phyloP scores from a whole-genome alignment of 2,329 filamentous ascomycete species.

The Calonectria hawksworthii region DNA sequence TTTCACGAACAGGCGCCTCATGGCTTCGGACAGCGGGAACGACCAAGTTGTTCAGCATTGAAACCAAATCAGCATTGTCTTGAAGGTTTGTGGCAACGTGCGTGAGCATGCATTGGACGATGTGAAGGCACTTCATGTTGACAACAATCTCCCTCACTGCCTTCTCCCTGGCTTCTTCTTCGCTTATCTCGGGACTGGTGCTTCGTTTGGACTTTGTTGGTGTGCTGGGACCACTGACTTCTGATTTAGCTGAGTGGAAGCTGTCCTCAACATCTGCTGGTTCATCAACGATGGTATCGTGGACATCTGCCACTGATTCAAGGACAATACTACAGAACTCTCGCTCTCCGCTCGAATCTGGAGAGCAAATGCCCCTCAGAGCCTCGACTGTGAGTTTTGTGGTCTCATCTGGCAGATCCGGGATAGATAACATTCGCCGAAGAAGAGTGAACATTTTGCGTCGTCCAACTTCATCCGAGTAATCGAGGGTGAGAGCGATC shows the following conservation, averaged over 20 bases:
- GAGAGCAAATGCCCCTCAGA: slow-evolving; percentile 85
- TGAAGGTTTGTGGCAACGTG: slow-evolving; percentile 92
- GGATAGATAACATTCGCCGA: slow-evolving; percentile 85
- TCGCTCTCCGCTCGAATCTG: slow-evolving; percentile 79
- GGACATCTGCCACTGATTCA: slow-evolving; percentile 95
- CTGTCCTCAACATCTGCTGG: slow-evolving; percentile 73
- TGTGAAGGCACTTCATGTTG: slow-evolving; percentile 98
- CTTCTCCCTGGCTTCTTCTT: slow-evolving; percentile 79
- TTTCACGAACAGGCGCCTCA: slow-evolving; percentile 91
- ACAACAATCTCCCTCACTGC: slow-evolving; percentile 93
- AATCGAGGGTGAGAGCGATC: slow-evolving; percentile 92
- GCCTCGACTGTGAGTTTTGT: slow-evolving; percentile 90
- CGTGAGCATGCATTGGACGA: slow-evolving; percentile 96
- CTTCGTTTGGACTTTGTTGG: slow-evolving; percentile 62
- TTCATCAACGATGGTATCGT: slow-evolving; percentile 89
- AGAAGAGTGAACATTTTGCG: slow-evolving; percentile 96
- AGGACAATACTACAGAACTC: slow-evolving; percentile 90
- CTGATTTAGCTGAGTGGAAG: slow-evolving; percentile 93
- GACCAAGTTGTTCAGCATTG: slow-evolving; percentile 98
- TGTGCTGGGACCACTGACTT: slow-evolving; percentile 78
- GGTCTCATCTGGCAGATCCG: slow-evolving; percentile 91
- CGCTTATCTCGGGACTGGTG: slow-evolving; percentile 62
- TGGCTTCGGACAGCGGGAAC: slow-evolving; percentile 95
- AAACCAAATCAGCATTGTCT: slow-evolving; percentile 90
- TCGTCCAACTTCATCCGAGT: slow-evolving; percentile 96